Conservation (phyloP, 2,329 filamentous ascomycete species). For the Colletotrichum sp. region DNA sequence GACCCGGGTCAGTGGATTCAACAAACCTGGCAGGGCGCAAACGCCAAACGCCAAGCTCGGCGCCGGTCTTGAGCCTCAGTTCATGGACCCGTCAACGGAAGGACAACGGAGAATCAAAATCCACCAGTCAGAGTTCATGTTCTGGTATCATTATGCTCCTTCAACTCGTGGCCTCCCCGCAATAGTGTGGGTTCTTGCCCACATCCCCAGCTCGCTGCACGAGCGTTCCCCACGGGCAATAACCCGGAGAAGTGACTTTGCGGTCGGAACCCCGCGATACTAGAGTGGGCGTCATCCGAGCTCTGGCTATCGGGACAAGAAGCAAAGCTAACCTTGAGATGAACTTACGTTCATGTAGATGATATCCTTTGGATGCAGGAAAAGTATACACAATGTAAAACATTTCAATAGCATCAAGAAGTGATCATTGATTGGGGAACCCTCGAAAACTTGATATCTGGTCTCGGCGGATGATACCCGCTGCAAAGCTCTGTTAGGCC, state of each 20-base stretch:
- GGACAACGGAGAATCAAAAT: not conserved
- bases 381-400: fast-evolving
- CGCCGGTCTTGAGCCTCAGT: not conserved
- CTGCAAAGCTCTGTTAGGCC: not conserved
- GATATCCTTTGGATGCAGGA: not conserved
- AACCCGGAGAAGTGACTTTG: not conserved
- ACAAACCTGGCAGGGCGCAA: not conserved
- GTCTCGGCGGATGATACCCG: not conserved
- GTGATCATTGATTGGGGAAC: not conserved
- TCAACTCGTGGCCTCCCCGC: not conserved
- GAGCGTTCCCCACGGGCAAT: conserved; percentile 6
- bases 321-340: not conserved
- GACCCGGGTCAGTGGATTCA: not conserved
- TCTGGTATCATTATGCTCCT: not conserved
- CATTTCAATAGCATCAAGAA: not conserved
- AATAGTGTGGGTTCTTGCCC: not conserved
- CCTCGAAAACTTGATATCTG: not conserved
- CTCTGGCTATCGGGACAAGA: not conserved
- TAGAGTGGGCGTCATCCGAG: not conserved
- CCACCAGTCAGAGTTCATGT: not conserved
- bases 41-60: not conserved
- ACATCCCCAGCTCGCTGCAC: not conserved
- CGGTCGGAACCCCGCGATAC: conserved; percentile 10
- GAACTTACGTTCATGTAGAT: not conserved
- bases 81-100: not conserved